Conservation (phyloP, 371 early-diverging fungal species). For the Mortierella sp. region DNA sequence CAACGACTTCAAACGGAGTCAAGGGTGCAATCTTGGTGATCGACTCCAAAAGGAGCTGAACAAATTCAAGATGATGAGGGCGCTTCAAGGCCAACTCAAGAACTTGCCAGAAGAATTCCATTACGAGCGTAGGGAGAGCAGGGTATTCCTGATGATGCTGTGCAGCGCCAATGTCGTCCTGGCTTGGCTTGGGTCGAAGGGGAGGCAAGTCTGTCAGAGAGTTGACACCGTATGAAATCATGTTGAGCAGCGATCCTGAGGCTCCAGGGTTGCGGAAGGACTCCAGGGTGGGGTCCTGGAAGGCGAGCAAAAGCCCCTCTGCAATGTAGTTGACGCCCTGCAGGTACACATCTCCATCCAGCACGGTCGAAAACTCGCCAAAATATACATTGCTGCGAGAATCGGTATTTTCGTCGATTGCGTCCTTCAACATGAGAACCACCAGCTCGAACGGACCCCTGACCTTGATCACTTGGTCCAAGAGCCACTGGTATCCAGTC, state of each 20-base stretch:
- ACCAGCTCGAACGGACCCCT: constrained; percentile 52
- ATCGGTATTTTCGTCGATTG: constrained; percentile 52
- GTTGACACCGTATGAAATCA: constrained; percentile 56
- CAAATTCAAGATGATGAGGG: constrained; percentile 56
- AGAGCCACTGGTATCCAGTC: constrained; percentile 52
- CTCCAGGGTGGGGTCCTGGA: constrained; percentile 52
- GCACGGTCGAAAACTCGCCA: constrained; percentile 44
- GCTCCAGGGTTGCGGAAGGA: constrained; percentile 58
- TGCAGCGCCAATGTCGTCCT: constrained; percentile 16
- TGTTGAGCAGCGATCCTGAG: constrained; percentile 54
- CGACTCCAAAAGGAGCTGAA: constrained; percentile 51
- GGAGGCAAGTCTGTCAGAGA: constrained; percentile 55
- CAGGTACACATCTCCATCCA: constrained; percentile 48
- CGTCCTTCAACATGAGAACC: constrained; percentile 54
- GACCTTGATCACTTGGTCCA: constrained; percentile 57
- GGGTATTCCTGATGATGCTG: constrained; percentile 53
- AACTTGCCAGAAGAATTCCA: constrained; percentile 58
- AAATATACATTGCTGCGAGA: constrained; percentile 45
- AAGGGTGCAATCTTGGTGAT: constrained; percentile 52
- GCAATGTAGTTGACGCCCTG: constrained; percentile 55
- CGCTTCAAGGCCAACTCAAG: constrained; percentile 55
- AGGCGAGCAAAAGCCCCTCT: constrained; percentile 53
- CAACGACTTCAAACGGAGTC: constrained; percentile 51
- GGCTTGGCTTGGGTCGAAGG: constrained; percentile 22
- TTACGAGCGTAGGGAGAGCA: constrained; percentile 42